phyloP scores from a whole-genome alignment of 2,329 filamentous ascomycete genomes.

The Fonsecaea multimorphosa region DNA sequence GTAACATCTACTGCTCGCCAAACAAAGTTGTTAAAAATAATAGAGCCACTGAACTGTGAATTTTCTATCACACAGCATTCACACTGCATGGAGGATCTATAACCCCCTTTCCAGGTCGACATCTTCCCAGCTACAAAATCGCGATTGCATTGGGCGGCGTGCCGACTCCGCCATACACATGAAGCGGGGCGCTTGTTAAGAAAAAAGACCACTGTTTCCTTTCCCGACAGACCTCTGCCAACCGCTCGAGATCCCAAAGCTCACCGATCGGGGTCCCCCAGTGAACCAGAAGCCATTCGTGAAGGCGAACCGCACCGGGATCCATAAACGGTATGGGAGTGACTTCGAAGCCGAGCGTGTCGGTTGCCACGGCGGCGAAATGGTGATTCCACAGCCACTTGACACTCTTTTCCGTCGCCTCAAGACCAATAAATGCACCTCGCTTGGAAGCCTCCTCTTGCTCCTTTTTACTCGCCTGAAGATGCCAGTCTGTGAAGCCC shows the following conservation, averaged over 20 bases:
- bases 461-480: not conserved
- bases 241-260: conserved; percentile 47
- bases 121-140: conserved; percentile 24
- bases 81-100: not conserved
- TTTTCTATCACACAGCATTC: not conserved
- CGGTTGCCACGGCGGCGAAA: conserved; percentile 43
- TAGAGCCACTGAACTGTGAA: not conserved
- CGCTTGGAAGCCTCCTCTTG: not conserved
- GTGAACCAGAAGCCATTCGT: conserved; percentile 35
- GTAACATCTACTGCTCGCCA: not conserved
- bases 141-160: conserved; percentile 34
- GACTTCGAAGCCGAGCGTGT: conserved; percentile 41
- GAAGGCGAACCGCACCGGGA: not conserved
- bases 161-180: conserved; percentile 34
- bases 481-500: conserved; percentile 33
- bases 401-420: conserved; percentile 41
- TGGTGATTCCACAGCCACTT: conserved; percentile 44
- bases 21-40: not conserved
- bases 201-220: conserved; percentile 53
- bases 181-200: conserved; percentile 46
- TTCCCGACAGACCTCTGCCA: conserved; percentile 45
- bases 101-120: not conserved
- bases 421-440: conserved; percentile 36
- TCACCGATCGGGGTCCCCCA: conserved; percentile 40
- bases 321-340: not conserved